Evolutionary conservation across 306 rosid species (phyloP).

Genomic region (Fragaria iinumae): DNA sequence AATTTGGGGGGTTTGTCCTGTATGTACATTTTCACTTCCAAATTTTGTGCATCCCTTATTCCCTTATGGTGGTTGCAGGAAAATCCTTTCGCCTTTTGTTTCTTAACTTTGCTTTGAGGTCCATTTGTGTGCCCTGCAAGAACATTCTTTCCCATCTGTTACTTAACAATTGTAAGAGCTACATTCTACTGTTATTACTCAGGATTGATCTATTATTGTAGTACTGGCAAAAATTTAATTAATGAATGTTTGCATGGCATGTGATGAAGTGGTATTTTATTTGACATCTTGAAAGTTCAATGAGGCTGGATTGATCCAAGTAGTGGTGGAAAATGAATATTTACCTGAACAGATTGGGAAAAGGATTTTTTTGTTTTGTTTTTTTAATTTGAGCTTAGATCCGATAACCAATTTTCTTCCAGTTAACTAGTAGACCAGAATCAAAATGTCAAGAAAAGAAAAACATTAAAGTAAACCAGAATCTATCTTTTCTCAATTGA

Average conservation of each 20-base stretch:
- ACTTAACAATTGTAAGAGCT: background rate
- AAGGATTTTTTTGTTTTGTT: too few relatives aligned
- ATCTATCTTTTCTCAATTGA: background rate
- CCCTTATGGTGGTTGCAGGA: too few relatives aligned
- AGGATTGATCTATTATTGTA: background rate
- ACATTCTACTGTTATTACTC: background rate
- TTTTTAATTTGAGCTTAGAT: background rate
- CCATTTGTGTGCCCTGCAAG: background rate
- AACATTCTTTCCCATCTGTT: background rate
- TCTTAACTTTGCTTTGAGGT: background rate
- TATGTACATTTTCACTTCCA: background rate
- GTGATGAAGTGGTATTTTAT: background rate
- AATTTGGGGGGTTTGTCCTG: too few relatives aligned
- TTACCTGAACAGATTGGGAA: background rate
- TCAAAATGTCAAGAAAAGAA: background rate
- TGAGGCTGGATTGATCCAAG: background rate
- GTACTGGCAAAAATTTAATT: background rate
- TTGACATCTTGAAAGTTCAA: background rate
- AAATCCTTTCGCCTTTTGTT: background rate
- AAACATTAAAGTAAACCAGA: background rate
- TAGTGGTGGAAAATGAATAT: background rate
- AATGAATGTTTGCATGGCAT: background rate
- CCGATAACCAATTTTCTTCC: background rate
- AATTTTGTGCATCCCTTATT: background rate
- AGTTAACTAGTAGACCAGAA: background rate